Evolutionary conservation across 2,329 filamentous ascomycete genomes (phyloP), one percentile per base, ranked within the genome.

Genomic region (Allantophomopsis cytisporea): DNA sequence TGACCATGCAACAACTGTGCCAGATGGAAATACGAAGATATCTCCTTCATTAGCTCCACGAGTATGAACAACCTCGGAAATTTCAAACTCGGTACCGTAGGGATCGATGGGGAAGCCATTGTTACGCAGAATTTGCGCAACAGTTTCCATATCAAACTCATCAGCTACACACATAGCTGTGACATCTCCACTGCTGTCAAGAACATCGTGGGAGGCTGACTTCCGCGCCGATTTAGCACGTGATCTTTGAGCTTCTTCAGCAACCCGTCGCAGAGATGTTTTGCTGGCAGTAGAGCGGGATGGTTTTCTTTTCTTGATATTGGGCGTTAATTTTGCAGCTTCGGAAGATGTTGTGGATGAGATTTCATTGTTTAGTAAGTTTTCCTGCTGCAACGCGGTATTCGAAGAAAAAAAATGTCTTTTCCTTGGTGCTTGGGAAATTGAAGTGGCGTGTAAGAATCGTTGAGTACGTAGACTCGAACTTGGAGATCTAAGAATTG

Each of bases 1-100:
- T 5, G 84, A 83, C 91, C 91, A 98, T 17, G 85, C 81, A 5
- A 96, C 91, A 7, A 96, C 73, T 11, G 88, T 94, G 10, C 91
- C 91, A 0, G 88, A 94, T 7, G 89, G 87, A 49, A 98, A 98
- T 41, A 98, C 80, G 55, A 96, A 96, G 38, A 96, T 76, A 60
- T 98, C 91, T 28, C 87, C 88, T 42, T 76, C 68, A 54, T 75
- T 71, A 43, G 70, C 65, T 7, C 68, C 67, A 38, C 73, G 64
- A 6, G 74, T 76, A 52, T 80, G 76, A 37, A 80, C 70, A 5
- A 80, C 73, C 51, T 79, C 74, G 46, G 66, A 65, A 36, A 67
- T 62, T 47, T 78, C 73, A 48, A 80, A 78, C 12, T 66, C 71
- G 11, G 69, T 75, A 37, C 60, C 62, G 48, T 80, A 73, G 2